Evolutionary conservation across 1,284 basidiomycete species (phyloP), one percentile per base, ranked within the genome.

Genomic region (Moesziomyces parantarcticus): DNA sequence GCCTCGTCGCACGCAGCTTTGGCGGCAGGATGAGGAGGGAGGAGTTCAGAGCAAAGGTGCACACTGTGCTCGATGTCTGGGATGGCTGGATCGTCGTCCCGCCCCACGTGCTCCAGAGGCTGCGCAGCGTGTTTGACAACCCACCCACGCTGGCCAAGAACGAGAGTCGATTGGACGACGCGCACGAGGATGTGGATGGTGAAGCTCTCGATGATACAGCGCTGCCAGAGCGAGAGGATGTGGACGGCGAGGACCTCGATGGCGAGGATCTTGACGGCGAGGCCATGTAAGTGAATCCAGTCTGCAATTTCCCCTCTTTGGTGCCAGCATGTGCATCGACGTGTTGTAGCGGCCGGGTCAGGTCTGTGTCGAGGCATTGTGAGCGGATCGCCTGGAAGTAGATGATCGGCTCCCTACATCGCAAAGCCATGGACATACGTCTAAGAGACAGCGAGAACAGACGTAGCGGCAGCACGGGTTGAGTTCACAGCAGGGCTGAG

Each of bases 11-110:
- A 3, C 46, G 25, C 8, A 55, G 59, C n/a, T 80, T 79, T 39
- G 42, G 63, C 1, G 77, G 75, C 1, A 61, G 77, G 32, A 76
- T 82, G 46, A 79, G 72, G 57, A 50, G 61, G 26, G 80, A 83
- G 41, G 65, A 55, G 46, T 70, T 76, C 21, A 94, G 92, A 85
- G 91, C 90, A 67, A 92, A 96, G 84, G 92, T 97, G 53, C 89
- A 89, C 3, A 86, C 88, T 0, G 89, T 98, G 13, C 87, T 98
- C 1, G 92, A 94, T 76, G 90, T 95, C 22, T 99, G 96, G 96
- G 95, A 97, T 79, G 90, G 93, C 78, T 96, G 93, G 86, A 86
- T 82, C 43, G 85, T 85, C 9, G 76, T 97, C 82, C 87, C 92
- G 32, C 90, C 91, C 1, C 91, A 94, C 54, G 91, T 92, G 76